Evolutionary conservation across 1,284 basidiomycete genomes (phyloP).

Genomic region (Thecaphora frezii): DNA sequence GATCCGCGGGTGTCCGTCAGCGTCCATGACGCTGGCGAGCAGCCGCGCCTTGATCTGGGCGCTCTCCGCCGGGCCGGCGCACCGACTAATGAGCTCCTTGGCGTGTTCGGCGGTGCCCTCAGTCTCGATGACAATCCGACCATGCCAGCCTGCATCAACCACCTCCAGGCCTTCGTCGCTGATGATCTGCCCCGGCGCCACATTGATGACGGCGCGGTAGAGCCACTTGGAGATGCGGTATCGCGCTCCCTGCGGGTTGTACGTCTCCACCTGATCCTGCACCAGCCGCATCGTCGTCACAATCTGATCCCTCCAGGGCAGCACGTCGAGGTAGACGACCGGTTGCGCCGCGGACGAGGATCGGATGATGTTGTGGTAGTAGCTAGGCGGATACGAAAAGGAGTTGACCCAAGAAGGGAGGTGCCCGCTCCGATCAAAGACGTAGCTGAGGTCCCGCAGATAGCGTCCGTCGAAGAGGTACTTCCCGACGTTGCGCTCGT

Average conservation of each 20-base stretch:
- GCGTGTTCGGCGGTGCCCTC: slow-evolving; percentile 56
- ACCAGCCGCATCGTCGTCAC: slow-evolving; percentile 56
- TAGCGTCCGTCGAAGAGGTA: slow-evolving; percentile 59
- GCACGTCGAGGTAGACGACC: slow-evolving; percentile 54
- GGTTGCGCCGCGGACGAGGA: slow-evolving; percentile 37
- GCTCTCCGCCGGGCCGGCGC: slow-evolving; percentile 38
- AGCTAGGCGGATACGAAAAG: slow-evolving; percentile 57
- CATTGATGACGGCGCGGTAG: slow-evolving; percentile 56
- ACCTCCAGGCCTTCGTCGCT: slow-evolving; percentile 31
- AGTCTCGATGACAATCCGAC: slow-evolving; percentile 48
- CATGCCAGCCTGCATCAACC: slow-evolving; percentile 43
- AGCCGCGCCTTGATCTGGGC: slow-evolving; percentile 34
- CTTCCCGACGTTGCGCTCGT: slow-evolving; percentile 49
- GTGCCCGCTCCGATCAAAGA: slow-evolving; percentile 59
- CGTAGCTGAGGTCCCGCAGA: slow-evolving; percentile 54
- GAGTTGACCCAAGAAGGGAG: slow-evolving; percentile 60
- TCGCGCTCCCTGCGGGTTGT: slow-evolving; percentile 53
- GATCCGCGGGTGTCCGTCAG: slow-evolving; percentile 5
- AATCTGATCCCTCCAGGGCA: slow-evolving; percentile 56
- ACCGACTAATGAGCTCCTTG: slow-evolving; percentile 43
- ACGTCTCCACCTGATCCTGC: slow-evolving; percentile 58
- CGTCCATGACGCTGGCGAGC: slow-evolving; percentile 43
- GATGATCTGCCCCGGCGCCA: slow-evolving; percentile 43
- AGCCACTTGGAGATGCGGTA: slow-evolving; percentile 61
- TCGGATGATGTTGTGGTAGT: slow-evolving; percentile 60